Conservation (phyloP, 768 basidiomycete genomes). For the Aureoboletus auriporus region DNA sequence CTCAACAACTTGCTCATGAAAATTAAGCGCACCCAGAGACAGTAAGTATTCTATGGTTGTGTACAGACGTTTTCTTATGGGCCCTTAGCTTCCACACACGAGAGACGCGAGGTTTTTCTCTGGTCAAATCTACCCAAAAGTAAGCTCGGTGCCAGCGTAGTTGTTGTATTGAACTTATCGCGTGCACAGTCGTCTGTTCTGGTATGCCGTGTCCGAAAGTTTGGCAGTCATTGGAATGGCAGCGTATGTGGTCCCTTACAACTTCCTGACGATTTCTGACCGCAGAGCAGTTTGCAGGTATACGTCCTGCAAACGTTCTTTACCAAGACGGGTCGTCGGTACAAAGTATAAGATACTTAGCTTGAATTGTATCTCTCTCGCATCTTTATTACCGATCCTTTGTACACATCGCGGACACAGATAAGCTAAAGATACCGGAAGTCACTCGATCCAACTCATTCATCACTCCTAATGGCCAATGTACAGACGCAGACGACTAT, state of each 20-base stretch:
- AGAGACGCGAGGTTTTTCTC: conserved; percentile 90
- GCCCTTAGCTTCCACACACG: conserved; percentile 81
- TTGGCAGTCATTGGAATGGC: conserved; percentile 82
- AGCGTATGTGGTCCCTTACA: conserved; percentile 49
- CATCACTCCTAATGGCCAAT: conserved; percentile 14
- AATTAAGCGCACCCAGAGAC: conserved; percentile 91
- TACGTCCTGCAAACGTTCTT: conserved; percentile 96
- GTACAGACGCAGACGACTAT: conserved; percentile 69
- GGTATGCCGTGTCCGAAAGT: conserved; percentile 86
- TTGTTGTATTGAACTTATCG: not conserved
- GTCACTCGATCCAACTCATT: not conserved
- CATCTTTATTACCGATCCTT: conserved; percentile 1
- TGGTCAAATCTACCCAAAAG: conserved; percentile 89
- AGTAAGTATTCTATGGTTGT: conserved; percentile 49
- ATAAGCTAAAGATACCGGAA: too few species aligned
- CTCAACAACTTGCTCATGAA: conserved; percentile 82
- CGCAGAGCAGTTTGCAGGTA: conserved; percentile 65
- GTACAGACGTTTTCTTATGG: conserved; percentile 3
- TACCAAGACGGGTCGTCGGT: conserved; percentile 85
- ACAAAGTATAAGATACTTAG: conserved; percentile 63
- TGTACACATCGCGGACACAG: not conserved
- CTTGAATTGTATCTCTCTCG: conserved; percentile 8
- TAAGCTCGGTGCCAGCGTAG: conserved; percentile 25
- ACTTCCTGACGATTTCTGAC: conserved; percentile 7
- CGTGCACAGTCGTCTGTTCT: conserved; percentile 75